Evolutionary conservation across 2,329 filamentous ascomycete genomes (phyloP).

Genomic region (Paracamarosporium sp.): DNA sequence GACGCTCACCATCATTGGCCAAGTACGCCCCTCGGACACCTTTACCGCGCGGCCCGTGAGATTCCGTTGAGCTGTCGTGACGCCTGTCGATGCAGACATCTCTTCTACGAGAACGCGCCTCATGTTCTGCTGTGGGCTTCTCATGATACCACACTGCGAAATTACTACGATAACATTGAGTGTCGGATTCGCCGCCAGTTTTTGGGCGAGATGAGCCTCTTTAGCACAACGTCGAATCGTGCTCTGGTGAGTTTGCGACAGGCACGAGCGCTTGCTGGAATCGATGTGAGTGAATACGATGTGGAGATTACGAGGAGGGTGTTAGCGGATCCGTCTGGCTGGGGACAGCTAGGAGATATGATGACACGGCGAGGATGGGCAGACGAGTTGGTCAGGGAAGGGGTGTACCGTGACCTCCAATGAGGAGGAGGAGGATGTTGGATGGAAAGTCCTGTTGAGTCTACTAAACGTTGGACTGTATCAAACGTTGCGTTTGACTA

Average conservation of each 20-base stretch:
- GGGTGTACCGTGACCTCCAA: background rate
- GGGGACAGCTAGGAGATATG: constrained; percentile 14
- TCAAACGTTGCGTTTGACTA: background rate
- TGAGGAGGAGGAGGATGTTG: background rate
- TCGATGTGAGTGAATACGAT: constrained; percentile 10
- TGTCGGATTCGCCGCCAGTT: background rate
- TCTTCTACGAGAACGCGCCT: background rate
- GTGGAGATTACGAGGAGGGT: constrained; percentile 15
- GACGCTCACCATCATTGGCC: background rate
- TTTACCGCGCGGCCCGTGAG: background rate
- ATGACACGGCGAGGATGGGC: constrained; percentile 4
- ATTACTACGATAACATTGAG: background rate
- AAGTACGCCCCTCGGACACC: no score
- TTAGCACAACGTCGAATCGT: background rate
- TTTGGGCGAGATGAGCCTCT: background rate
- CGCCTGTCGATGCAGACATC: background rate
- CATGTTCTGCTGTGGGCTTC: background rate
- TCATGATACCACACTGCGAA: background rate
- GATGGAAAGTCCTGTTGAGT: background rate
- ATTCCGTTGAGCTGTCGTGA: background rate
- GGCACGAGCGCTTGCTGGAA: constrained; percentile 12
- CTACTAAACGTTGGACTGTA: background rate
- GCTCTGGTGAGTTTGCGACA: constrained; percentile 15
- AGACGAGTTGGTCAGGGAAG: background rate
- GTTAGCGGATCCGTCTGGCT: constrained; percentile 4